These are phyloP conservation scores for Plasmopara muralis DNA, from an alignment of 352 stramenopile genomes.

Conservation along the genomic window DNA sequence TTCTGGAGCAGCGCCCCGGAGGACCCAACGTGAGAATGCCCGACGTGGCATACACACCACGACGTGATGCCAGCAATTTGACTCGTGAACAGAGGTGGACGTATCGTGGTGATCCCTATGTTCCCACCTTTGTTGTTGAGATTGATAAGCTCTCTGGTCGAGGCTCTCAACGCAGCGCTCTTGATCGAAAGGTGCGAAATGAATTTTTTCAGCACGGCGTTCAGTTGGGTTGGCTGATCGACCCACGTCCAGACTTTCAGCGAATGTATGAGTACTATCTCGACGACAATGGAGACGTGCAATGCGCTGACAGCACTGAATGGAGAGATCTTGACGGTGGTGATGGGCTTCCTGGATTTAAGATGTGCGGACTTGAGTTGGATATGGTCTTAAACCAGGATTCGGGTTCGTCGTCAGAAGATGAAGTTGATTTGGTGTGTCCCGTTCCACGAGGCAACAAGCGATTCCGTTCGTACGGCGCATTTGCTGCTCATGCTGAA, in stretches of 20 bases:
- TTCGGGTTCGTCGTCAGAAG: slow-evolving; percentile 18
- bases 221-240: slow-evolving; percentile 14
- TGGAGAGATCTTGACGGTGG: slow-evolving; percentile 19
- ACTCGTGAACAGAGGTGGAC: background rate
- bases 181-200: slow-evolving; percentile 12
- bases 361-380: slow-evolving; percentile 14
- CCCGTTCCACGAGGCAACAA: background rate
- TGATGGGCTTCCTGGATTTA: slow-evolving; percentile 13
- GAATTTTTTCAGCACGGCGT: slow-evolving; percentile 15
- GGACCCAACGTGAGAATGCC: slow-evolving; percentile 9
- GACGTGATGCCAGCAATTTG: background rate
- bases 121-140: slow-evolving; percentile 12
- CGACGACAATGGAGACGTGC: slow-evolving; percentile 2
- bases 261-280: slow-evolving; percentile 15
- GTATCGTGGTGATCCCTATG: background rate
- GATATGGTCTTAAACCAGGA: slow-evolving; percentile 16
- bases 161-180: slow-evolving; percentile 1
- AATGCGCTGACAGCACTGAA: slow-evolving; percentile 1
- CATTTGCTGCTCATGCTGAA: too few species aligned
- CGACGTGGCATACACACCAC: slow-evolving; percentile 10
- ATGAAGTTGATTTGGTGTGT: slow-evolving; percentile 10
- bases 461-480: too few species aligned
- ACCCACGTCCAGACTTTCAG: slow-evolving; percentile 3
- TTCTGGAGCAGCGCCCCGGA: slow-evolving; percentile 4
- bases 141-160: slow-evolving; percentile 12